Evolutionary conservation across 345 rosid genomes (phyloP).

Genomic region (Syzygium aqueum): DNA sequence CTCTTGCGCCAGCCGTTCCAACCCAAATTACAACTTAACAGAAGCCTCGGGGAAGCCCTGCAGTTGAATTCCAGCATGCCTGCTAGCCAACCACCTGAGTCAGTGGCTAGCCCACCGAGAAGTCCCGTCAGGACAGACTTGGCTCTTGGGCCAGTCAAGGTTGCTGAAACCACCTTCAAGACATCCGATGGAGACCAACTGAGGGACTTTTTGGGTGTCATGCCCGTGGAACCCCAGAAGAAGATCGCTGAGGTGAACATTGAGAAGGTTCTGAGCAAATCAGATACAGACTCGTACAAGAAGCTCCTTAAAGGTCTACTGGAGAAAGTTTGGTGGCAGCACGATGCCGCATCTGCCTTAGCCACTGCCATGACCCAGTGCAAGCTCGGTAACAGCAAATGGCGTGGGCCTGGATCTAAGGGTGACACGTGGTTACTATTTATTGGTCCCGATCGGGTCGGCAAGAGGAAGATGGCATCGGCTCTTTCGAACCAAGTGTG

Average conservation of each 20-base stretch:
- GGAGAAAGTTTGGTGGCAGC: conserved; percentile 92
- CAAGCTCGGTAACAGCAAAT: conserved; percentile 61
- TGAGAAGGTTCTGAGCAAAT: conserved; percentile 24
- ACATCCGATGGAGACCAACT: conserved; percentile 19
- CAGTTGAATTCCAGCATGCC: conserved; percentile 20
- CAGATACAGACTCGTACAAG: conserved; percentile 67
- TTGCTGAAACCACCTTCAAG: conserved; percentile 18
- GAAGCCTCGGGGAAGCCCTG: conserved; percentile 25
- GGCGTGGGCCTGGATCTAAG: conserved; percentile 39
- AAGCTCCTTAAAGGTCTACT: conserved; percentile 67
- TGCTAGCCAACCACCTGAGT: conserved; percentile 18
- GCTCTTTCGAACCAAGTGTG: conserved; percentile 57
- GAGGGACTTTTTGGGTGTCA: conserved; percentile 63
- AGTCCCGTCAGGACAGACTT: conserved; percentile 89
- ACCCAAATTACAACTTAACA: conserved; percentile 48
- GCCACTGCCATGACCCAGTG: conserved; percentile 66
- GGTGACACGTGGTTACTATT: conserved; percentile 85
- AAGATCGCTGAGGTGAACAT: conserved; percentile 31
- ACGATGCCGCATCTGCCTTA: conserved; percentile 77
- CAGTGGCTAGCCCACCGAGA: conserved; percentile 29
- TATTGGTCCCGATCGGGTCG: conserved; percentile 74
- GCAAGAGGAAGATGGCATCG: conserved; percentile 86
- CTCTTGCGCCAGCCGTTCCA: conserved; percentile 51
- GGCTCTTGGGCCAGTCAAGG: conserved; percentile 60
- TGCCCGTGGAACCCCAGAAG: conserved; percentile 43